These are phyloP conservation scores for Secale cereale DNA, from an alignment of 176 grass and related monocot genomes.

Conservation along the genomic window DNA sequence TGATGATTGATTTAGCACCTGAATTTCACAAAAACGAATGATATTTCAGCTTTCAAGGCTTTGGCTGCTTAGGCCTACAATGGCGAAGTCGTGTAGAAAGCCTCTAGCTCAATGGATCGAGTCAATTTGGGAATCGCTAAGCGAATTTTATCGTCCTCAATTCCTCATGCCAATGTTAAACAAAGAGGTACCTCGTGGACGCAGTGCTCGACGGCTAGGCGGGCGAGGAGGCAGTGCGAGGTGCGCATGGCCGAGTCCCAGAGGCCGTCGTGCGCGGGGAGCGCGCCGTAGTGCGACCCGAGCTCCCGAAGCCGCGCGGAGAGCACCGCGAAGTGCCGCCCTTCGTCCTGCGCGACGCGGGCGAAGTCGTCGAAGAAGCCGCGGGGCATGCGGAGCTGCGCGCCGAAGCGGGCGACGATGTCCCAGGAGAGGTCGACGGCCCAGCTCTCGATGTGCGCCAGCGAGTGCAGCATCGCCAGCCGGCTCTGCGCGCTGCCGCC, in stretches of 20 bases:
- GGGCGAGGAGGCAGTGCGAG: slow-evolving; percentile 61
- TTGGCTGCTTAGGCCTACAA: not conserved
- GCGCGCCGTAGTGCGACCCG: slow-evolving; percentile 71
- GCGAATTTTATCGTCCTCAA: not conserved
- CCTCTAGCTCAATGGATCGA: not conserved
- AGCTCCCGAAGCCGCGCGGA: slow-evolving; percentile 59
- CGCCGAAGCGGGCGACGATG: slow-evolving; percentile 82
- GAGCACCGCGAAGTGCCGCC: slow-evolving; percentile 62
- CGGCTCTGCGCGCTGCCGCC: slow-evolving; percentile 79
- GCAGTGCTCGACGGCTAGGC: slow-evolving; percentile 83
- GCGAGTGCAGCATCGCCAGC: slow-evolving; percentile 77
- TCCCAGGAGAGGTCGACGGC: slow-evolving; percentile 95
- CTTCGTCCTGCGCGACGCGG: slow-evolving; percentile 71
- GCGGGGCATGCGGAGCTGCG: slow-evolving; percentile 51
- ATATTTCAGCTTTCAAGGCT: not conserved
- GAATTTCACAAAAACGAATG: not conserved
- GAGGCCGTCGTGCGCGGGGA: slow-evolving; percentile 82
- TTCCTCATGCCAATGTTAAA: not conserved
- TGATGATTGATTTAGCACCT: not conserved
- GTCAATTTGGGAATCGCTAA: not conserved
- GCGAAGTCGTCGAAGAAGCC: slow-evolving; percentile 88
- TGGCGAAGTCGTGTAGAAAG: not conserved
- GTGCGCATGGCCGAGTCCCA: slow-evolving; percentile 87
- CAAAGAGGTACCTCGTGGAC: slow-evolving; percentile 66
- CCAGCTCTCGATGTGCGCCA: slow-evolving; percentile 95